Percentiles rank a stretch among this genome's conserved stretches.
These are phyloP conservation scores for Phytophthora uliginosa DNA, from an alignment of 352 stramenopile genomes.

Conservation along the genomic window DNA sequence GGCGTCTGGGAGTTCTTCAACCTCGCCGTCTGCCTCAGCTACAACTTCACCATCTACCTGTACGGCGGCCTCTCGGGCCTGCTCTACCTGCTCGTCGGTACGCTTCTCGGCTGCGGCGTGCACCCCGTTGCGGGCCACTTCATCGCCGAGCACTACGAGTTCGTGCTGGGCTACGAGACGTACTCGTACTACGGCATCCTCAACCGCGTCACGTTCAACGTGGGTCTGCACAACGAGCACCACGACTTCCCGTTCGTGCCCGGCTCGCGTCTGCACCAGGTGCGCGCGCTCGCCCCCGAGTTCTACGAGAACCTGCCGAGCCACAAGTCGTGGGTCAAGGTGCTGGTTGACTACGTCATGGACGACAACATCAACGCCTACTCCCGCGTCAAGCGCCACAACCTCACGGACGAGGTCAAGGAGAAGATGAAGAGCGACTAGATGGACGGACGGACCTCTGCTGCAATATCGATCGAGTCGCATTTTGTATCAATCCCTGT, in stretches of 20 bases:
- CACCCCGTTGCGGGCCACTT: conserved; percentile 98
- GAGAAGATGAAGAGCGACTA: conserved; percentile 86
- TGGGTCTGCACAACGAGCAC: conserved; percentile 99
- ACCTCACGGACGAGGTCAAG: conserved; percentile 59
- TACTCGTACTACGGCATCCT: conserved; percentile 99
- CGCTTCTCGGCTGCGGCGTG: conserved; percentile 93
- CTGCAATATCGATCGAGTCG: conserved; percentile 9
- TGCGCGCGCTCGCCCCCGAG: conserved; percentile 93
- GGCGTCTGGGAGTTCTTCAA: conserved; percentile 93
- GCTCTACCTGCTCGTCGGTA: conserved; percentile 94
- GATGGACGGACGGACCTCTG: conserved; percentile 6
- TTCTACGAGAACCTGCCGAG: conserved; percentile 97
- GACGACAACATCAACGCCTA: conserved; percentile 94
- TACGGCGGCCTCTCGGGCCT: conserved; percentile 86
- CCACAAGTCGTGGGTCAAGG: conserved; percentile 95
- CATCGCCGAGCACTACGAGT: conserved; percentile 98
- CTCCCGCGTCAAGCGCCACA: conserved; percentile 92
- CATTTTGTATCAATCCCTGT: conserved; percentile 39
- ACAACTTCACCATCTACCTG: conserved; percentile 87
- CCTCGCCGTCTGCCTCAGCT: conserved; percentile 77
- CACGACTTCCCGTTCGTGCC: conserved; percentile 97
- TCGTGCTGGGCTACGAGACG: conserved; percentile 96
- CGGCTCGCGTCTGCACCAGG: conserved; percentile 91
- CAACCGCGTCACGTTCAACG: conserved; percentile 98
- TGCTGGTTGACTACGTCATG: conserved; percentile 96